These are phyloP conservation scores for Xerocomellus intermedius DNA, from an alignment of 768 basidiomycete genomes.

Conservation along the genomic window DNA sequence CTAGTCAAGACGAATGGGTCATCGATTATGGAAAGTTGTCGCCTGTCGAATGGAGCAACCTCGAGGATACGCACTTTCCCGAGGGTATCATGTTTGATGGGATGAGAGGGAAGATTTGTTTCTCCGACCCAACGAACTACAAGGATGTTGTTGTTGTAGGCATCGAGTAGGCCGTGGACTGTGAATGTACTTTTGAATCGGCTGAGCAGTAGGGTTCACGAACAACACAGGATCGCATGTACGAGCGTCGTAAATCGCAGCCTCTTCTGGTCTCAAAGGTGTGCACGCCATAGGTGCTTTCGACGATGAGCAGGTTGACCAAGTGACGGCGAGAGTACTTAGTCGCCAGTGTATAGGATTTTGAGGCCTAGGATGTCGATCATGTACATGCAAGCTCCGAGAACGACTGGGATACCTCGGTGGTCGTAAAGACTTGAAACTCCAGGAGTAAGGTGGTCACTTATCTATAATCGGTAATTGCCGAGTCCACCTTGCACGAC, in stretches of 20 bases:
- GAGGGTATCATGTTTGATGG: background rate
- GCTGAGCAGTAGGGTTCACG: too few relatives aligned
- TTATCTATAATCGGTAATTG: conserved; percentile 14
- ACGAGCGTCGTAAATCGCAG: conserved; percentile 85
- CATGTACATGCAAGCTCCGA: conserved; percentile 96
- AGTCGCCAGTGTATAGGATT: conserved; percentile 96
- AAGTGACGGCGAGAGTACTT: too few relatives aligned
- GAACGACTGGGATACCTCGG: conserved; percentile 80
- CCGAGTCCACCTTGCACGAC: conserved; percentile 16
- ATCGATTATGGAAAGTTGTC: background rate
- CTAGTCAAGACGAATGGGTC: background rate
- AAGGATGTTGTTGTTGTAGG: background rate
- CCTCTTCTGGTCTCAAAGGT: conserved; percentile 84
- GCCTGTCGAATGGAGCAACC: background rate
- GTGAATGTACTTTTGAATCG: too few relatives aligned
- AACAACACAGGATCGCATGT: conserved; percentile 56
- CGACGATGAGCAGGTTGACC: conserved; percentile 94
- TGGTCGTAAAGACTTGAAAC: conserved; percentile 51
- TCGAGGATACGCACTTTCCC: too few relatives aligned
- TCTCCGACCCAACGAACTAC: fast-evolving
- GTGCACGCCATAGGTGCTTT: conserved; percentile 96
- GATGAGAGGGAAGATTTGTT: background rate
- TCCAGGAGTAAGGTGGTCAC: too few relatives aligned
- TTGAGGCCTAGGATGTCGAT: conserved; percentile 94
- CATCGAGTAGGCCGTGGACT: background rate